Evolutionary conservation across 164 flowering plant species (phyloP), one percentile per base, ranked within the genome.

Genomic region (Tetrastigma voinierianum): DNA sequence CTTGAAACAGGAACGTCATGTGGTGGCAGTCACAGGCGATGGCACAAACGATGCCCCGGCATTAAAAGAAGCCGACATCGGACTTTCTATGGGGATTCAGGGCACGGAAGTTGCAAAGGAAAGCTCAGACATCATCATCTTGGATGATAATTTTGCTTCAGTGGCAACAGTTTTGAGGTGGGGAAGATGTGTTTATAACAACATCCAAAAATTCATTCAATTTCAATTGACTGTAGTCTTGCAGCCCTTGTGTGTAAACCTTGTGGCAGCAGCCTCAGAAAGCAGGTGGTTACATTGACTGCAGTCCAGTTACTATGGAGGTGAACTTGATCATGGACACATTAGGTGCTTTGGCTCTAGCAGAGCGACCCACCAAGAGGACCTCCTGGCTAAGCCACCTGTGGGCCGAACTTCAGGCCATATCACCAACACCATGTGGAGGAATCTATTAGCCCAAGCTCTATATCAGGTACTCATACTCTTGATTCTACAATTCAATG

Each of bases 251-350:
- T 73, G 2, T n/a, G 82, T 89, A 74, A 85, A 84, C 73, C 76
- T 85, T 57, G 81, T 85, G 11, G 90, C 87, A 14, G 91, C 93
- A 1, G 74, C 81, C 56, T 79, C 88, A n/a, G n/a, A n/a, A n/a
- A 4, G 66, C 88, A 2, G 90, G 95, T 0, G 46, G 81, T 80
- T 1, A 91, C 95, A 23, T 21, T 85, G 16, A 81, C 87, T n/a
- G 84, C 89, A 0, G 89, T 82, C 10, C 89, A 89, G 40, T 44
- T 89, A 10, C 24, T 87, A 63, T 89, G 95, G n/a, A n/a, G 95
- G 91, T 89, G 67, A 89, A 89, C 63, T 68, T 89, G 67, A 87
- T 87, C 61, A 87, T 87, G 90, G 91, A 87, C 74, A 85, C 89
- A 0, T 56, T 89, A 11, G 88, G 87, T 1, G 88, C 94, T 4